Percentiles rank a stretch among this genome's conserved stretches.
Conservation (phyloP, 1,139 yeast genomes). For the Yamadazyma mexicana region DNA sequence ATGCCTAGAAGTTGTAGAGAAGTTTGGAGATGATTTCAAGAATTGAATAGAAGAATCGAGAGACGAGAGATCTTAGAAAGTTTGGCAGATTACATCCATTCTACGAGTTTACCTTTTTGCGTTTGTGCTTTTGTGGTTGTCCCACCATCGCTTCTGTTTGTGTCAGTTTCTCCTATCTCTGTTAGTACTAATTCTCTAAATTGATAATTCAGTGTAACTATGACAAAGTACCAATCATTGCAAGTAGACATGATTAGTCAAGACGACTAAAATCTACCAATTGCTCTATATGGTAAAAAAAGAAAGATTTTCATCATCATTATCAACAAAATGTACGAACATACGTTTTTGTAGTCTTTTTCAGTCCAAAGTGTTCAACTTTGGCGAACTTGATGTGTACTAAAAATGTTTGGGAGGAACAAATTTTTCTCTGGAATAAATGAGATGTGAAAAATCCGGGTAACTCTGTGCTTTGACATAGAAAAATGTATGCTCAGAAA, state of each 20-base stretch:
- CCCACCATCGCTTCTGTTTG: neutral
- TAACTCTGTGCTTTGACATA: neutral
- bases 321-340: conserved; percentile 4
- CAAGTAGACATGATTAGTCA: conserved; percentile 40
- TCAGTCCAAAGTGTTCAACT: no score
- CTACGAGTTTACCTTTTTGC: no score
- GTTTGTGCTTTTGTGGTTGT: no score
- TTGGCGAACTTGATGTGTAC: no score
- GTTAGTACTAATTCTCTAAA: conserved; percentile 7
- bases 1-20: neutral
- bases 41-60: no score
- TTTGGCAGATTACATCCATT: no score
- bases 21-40: no score
- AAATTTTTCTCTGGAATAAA: neutral
- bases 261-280: conserved; percentile 36
- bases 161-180: neutral
- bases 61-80: no score
- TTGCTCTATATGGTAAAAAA: conserved; percentile 41
- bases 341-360: neutral
- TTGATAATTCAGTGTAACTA: conserved; percentile 47
- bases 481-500: no score
- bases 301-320: conserved; percentile 11
- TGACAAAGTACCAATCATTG: conserved; percentile 52
- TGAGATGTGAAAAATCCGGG: conserved; percentile 3
- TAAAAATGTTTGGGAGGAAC: neutral